These are phyloP conservation scores for Thelephora ganbajun DNA, from an alignment of 768 basidiomycete genomes.

Conservation along the genomic window DNA sequence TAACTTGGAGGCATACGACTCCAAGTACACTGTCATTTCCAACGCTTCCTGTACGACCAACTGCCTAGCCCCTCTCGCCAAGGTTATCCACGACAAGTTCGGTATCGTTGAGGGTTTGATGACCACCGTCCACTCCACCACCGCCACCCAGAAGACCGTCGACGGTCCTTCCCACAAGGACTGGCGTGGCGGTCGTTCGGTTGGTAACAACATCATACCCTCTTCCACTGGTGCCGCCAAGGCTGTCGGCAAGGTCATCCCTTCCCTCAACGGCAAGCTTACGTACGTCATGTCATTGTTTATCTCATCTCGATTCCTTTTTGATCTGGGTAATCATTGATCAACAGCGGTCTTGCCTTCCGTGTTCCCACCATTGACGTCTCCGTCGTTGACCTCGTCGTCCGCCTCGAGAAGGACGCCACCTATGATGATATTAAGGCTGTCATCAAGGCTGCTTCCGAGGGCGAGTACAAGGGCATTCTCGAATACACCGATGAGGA, in stretches of 20 bases:
- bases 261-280: constrained; percentile 90
- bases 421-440: constrained; percentile 86
- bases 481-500: constrained; percentile 86
- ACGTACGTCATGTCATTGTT: constrained; percentile 44
- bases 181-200: constrained; percentile 94
- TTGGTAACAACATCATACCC: constrained; percentile 97
- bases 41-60: constrained; percentile 99
- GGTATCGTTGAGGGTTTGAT: constrained; percentile 95
- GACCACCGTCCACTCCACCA: constrained; percentile 97
- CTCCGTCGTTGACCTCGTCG: constrained; percentile 96
- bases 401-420: constrained; percentile 75
- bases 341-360: constrained; percentile 77
- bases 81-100: constrained; percentile 95
- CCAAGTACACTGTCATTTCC: constrained; percentile 86
- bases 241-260: constrained; percentile 98
- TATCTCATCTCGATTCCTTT: background rate
- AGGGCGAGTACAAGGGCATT: constrained; percentile 57
- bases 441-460: constrained; percentile 66
- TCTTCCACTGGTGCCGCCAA: constrained; percentile 99
- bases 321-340: constrained; percentile 2
- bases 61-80: constrained; percentile 98
- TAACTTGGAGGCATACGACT: constrained; percentile 86
- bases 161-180: constrained; percentile 93
- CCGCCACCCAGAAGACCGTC: constrained; percentile 90
- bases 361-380: constrained; percentile 94